Conservation (phyloP, 805 yeast genomes). For the Zygoascus bituminiphila region DNA sequence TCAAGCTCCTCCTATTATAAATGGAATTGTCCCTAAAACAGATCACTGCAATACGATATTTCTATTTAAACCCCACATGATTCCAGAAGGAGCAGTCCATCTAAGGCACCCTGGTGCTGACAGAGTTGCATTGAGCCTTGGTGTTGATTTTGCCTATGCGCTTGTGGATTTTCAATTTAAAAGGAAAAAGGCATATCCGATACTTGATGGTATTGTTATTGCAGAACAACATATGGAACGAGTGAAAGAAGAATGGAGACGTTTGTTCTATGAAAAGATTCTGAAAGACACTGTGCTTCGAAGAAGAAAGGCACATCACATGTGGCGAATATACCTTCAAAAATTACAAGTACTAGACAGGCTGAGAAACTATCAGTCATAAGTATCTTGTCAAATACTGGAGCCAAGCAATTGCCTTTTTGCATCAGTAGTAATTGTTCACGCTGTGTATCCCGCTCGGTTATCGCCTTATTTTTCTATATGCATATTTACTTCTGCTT, state of each 20-base stretch:
- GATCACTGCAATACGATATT: conserved; percentile 69
- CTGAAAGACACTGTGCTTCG: neutral
- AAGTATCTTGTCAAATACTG: neutral
- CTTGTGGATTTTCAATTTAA: conserved; percentile 51
- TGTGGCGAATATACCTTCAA: conserved; percentile 8
- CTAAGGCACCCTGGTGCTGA: conserved; percentile 45
- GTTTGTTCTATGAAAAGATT: neutral
- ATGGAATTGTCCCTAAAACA: conserved; percentile 54
- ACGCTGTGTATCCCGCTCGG: neutral
- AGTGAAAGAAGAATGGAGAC: conserved; percentile 6
- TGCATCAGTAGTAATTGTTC: neutral
- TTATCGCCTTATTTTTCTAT: neutral
- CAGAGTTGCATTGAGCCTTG: conserved; percentile 52
- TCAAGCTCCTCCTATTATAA: conserved; percentile 46
- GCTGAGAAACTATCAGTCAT: conserved; percentile 1
- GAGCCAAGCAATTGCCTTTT: neutral
- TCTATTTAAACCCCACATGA: conserved; percentile 59
- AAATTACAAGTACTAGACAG: conserved; percentile 6
- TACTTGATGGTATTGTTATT: conserved; percentile 59
- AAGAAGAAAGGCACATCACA: conserved; percentile 2
- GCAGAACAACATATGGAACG: conserved; percentile 36
- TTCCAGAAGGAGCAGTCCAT: conserved; percentile 60
- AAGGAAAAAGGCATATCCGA: conserved; percentile 41
- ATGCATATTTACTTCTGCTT: neutral
- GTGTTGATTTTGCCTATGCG: conserved; percentile 64